These are phyloP conservation scores for Aspergillus sp. DNA, from an alignment of 2,329 filamentous ascomycete species.

Conservation along the genomic window DNA sequence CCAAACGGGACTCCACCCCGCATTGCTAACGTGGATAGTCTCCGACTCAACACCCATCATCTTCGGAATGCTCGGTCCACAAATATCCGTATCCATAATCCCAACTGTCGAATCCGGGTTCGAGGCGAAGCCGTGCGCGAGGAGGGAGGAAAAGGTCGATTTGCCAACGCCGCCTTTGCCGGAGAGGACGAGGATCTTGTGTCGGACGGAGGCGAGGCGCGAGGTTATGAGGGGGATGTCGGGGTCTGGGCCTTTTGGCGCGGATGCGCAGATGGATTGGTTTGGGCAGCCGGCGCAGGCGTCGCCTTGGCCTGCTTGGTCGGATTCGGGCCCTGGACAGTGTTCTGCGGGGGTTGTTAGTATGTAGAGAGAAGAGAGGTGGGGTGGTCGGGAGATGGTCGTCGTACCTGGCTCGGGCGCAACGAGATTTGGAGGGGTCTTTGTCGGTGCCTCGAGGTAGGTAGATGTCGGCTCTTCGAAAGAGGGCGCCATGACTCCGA, in stretches of 20 bases:
- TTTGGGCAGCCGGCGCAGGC: conserved; percentile 95
- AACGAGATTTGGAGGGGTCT: conserved; percentile 80
- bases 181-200: conserved; percentile 90
- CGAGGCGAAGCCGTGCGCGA: conserved; percentile 85
- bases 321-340: conserved; percentile 77
- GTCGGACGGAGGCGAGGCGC: conserved; percentile 77
- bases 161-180: conserved; percentile 98
- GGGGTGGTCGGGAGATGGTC: conserved; percentile 3
- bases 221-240: conserved; percentile 88
- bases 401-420: conserved; percentile 78
- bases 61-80: conserved; percentile 93
- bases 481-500: conserved; percentile 73
- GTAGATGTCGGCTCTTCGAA: conserved; percentile 75
- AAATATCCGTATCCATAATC: conserved; percentile 98
- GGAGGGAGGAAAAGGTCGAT: conserved; percentile 86
- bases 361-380: not conserved
- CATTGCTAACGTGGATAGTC: conserved; percentile 86
- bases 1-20: conserved; percentile 95
- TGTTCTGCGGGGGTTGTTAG: conserved; percentile 63
- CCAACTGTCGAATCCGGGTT: conserved; percentile 81
- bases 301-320: conserved; percentile 66
- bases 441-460: conserved; percentile 75
- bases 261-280: conserved; percentile 90
- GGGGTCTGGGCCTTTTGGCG: conserved; percentile 92
- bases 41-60: conserved; percentile 98